Percentiles rank a stretch among this genome's conserved stretches.
phyloP scores from a whole-genome alignment of 106 monocot species.

The Dioscorea alata region DNA sequence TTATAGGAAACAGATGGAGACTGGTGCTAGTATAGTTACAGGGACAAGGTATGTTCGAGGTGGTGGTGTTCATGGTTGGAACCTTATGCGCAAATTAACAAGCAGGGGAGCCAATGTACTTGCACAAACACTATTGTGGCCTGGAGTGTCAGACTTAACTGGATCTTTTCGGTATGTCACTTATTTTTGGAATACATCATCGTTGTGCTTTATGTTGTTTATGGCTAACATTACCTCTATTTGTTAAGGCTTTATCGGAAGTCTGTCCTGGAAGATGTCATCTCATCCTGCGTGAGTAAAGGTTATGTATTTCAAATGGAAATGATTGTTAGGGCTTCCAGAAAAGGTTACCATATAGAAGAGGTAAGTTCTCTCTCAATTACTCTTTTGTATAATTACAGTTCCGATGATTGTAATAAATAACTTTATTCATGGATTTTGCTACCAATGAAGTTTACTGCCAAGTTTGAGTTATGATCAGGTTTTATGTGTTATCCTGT shows the following conservation, averaged over 20 bases:
- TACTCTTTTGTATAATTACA: not conserved
- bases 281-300: conserved; percentile 89
- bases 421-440: not conserved
- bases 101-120: conserved; percentile 98
- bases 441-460: not conserved
- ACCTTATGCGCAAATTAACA: conserved; percentile 93
- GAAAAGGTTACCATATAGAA: conserved; percentile 93
- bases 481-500: not conserved
- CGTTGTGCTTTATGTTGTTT: not conserved
- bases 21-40: conserved; percentile 90
- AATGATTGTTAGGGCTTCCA: conserved; percentile 96
- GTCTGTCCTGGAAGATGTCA: conserved; percentile 89
- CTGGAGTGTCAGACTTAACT: conserved; percentile 93
- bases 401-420: not conserved
- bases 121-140: conserved; percentile 94
- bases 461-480: not conserved
- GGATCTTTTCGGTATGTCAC: conserved; percentile 82
- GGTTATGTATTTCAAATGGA: conserved; percentile 99
- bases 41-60: conserved; percentile 88
- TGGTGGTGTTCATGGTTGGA: conserved; percentile 99
- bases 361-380: conserved; percentile 38
- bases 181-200: not conserved
- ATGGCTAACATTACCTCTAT: conserved; percentile 1
- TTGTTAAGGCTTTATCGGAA: conserved; percentile 62
- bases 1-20: conserved; percentile 86